These are phyloP conservation scores for Fusarium circinatum DNA, from an alignment of 2,329 filamentous ascomycete genomes.

Conservation along the genomic window DNA sequence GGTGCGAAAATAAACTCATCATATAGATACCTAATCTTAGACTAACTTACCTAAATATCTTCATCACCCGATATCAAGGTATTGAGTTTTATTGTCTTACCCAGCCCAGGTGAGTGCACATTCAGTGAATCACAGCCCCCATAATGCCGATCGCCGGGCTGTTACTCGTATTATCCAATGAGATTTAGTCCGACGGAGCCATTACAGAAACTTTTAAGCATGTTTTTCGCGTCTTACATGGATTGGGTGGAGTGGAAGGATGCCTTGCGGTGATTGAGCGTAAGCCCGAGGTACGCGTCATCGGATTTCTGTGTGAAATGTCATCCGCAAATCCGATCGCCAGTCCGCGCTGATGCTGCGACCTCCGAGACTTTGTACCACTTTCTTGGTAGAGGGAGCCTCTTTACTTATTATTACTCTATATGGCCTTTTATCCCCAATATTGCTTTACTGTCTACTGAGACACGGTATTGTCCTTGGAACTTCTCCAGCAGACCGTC, in stretches of 20 bases:
- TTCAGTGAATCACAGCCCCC: background rate
- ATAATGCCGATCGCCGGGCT: background rate
- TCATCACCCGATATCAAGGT: accelerated
- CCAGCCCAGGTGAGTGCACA: too few species aligned
- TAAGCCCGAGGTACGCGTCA: constrained; percentile 4
- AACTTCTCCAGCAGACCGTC: background rate
- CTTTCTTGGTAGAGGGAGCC: accelerated
- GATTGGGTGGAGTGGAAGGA: background rate
- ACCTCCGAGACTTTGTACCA: background rate
- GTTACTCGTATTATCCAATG: background rate
- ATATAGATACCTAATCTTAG: accelerated
- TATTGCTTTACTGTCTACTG: too few species aligned
- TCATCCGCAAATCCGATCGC: constrained; percentile 4
- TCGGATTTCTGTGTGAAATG: constrained; percentile 1
- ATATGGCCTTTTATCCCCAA: too few species aligned
- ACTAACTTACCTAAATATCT: too few species aligned
- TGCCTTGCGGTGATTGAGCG: background rate
- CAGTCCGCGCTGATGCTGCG: background rate
- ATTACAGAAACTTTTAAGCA: background rate
- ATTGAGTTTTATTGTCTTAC: too few species aligned
- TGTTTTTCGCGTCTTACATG: background rate
- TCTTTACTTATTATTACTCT: accelerated
- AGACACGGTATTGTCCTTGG: too few species aligned
- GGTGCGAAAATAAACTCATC: too few species aligned
- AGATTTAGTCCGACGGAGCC: accelerated